phyloP scores from a whole-genome alignment of 169 alveolate species.

The Plasmodium knowlesi region DNA sequence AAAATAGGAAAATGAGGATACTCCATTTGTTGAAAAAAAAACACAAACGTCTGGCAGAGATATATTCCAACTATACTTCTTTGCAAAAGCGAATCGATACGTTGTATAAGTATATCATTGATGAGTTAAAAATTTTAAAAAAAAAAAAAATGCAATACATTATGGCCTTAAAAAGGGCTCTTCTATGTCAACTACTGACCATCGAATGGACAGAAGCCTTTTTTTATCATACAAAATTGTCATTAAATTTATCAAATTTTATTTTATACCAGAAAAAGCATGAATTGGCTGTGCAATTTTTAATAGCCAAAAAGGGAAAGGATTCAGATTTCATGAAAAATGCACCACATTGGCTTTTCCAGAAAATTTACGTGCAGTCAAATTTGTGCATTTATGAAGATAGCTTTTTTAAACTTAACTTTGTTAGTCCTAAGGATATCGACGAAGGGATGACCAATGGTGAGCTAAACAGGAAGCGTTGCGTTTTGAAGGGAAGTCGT shows the following conservation, averaged over 20 bases:
- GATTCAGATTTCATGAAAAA: conserved; percentile 32
- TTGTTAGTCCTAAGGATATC: background rate
- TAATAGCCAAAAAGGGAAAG: background rate
- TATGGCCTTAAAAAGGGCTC: conserved; percentile 88
- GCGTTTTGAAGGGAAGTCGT: background rate
- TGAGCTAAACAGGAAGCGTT: background rate
- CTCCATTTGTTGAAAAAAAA: conserved; percentile 82
- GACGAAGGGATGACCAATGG: background rate
- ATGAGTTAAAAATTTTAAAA: conserved; percentile 83
- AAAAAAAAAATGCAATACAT: conserved; percentile 83
- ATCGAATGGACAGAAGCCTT: conserved; percentile 91
- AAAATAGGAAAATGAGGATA: conserved; percentile 80
- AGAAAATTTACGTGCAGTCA: conserved; percentile 34
- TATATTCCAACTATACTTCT: conserved; percentile 87
- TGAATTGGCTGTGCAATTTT: conserved; percentile 26
- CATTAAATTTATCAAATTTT: conserved; percentile 44
- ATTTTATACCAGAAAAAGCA: conserved; percentile 65
- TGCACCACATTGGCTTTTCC: conserved; percentile 55
- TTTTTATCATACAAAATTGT: conserved; percentile 56
- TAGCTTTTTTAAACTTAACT: conserved; percentile 14
- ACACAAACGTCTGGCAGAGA: conserved; percentile 86
- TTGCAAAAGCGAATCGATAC: conserved; percentile 87
- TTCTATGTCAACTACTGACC: conserved; percentile 84
- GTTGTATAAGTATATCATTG: conserved; percentile 81
- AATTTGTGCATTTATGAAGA: conserved; percentile 50